Percentiles rank a stretch among this genome's conserved stretches.
These are phyloP conservation scores for Trametes punicea DNA, from an alignment of 768 basidiomycete species.

Conservation along the genomic window DNA sequence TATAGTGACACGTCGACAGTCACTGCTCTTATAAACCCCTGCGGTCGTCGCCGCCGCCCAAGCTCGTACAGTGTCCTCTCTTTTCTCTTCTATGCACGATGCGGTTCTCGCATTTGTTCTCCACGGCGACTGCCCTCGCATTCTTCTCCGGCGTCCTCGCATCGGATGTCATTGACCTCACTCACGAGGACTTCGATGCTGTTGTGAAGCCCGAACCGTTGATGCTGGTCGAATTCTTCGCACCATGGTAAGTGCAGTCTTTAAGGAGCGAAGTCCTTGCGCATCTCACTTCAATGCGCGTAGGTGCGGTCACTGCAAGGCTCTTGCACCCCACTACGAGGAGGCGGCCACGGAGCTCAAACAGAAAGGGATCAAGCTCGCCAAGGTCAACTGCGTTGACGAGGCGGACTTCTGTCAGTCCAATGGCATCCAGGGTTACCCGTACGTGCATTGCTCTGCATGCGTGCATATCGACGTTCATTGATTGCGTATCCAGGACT, in stretches of 20 bases:
- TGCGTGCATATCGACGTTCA: neutral
- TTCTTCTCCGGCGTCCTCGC: constrained; percentile 51
- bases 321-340: constrained; percentile 90
- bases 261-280: neutral
- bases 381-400: constrained; percentile 97
- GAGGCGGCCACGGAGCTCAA: constrained; percentile 92
- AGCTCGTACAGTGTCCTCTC: constrained; percentile 4
- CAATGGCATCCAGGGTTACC: constrained; percentile 91
- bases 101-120: constrained; percentile 55
- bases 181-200: constrained; percentile 62
- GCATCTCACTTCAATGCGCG: neutral
- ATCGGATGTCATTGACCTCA: constrained; percentile 83
- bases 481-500: constrained; percentile 47
- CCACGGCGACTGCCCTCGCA: constrained; percentile 50
- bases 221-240: constrained; percentile 94
- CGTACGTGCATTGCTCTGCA: constrained; percentile 49
- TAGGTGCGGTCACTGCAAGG: constrained; percentile 96
- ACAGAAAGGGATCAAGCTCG: constrained; percentile 83
- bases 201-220: constrained; percentile 64
- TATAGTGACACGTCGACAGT: constrained; percentile 46
- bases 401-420: constrained; percentile 86
- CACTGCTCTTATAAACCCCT: constrained; percentile 23
- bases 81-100: constrained; percentile 39
- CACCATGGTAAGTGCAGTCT: constrained; percentile 60
- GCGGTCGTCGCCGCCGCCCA: constrained; percentile 16